Percentiles rank a stretch among this genome's conserved stretches.
Conservation (phyloP, 768 basidiomycete species). For the Suillus sp. region DNA sequence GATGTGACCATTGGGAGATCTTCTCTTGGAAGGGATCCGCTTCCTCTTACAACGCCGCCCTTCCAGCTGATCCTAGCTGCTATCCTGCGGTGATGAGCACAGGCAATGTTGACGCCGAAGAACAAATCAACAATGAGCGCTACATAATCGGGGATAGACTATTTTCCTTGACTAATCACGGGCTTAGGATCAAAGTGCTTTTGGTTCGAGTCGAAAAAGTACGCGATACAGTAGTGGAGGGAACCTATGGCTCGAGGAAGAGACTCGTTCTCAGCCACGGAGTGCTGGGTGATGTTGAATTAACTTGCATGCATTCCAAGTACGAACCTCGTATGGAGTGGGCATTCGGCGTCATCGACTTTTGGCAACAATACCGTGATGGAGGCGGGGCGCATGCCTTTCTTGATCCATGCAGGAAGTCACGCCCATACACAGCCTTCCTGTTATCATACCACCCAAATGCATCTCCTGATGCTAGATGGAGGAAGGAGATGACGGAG, state of each 20-base stretch:
- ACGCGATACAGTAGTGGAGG: neutral
- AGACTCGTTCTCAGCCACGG: neutral
- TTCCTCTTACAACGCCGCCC: conserved; percentile 20
- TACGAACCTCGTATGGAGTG: neutral
- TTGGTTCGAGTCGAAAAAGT: conserved; percentile 5
- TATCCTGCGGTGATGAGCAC: conserved; percentile 13
- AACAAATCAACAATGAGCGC: neutral
- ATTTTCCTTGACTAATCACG: conserved; percentile 7
- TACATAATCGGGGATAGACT: conserved; percentile 5
- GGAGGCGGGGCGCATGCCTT: neutral
- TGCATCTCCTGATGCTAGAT: conserved; percentile 5
- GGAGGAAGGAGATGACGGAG: conserved; percentile 11
- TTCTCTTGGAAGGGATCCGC: conserved; percentile 29
- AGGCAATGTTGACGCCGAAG: neutral
- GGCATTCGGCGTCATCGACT: conserved; percentile 9
- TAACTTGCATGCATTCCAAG: conserved; percentile 3
- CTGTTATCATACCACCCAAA: conserved; percentile 2
- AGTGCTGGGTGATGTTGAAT: neutral
- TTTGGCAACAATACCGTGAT: conserved; percentile 2
- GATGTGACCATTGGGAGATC: conserved; percentile 23
- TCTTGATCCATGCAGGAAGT: conserved; percentile 1
- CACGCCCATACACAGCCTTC: conserved; percentile 9
- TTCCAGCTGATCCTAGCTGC: conserved; percentile 25
- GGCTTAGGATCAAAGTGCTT: conserved; percentile 7
- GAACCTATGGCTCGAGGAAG: conserved; percentile 4